Evolutionary conservation across 148 eudicot species (phyloP).

Genomic region (Rhododendron mucronatum): DNA sequence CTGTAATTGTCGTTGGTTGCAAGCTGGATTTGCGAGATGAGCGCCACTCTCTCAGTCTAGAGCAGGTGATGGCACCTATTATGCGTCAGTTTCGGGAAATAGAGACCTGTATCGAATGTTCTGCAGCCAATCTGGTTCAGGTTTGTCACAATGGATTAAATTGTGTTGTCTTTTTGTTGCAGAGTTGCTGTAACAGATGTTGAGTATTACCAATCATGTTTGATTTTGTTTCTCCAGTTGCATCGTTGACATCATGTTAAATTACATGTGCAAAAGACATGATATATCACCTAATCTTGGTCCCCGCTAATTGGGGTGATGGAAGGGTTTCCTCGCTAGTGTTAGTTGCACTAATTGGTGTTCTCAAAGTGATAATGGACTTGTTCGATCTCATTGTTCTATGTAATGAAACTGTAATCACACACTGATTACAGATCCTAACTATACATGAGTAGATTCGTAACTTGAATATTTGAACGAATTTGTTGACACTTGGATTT

Average conservation of each 20-base stretch:
- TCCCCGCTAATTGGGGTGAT: not conserved
- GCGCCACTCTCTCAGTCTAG: constrained; percentile 28
- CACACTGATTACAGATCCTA: not conserved
- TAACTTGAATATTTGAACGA: not conserved
- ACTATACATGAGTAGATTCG: not conserved
- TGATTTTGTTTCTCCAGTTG: not conserved
- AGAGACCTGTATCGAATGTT: constrained; percentile 66
- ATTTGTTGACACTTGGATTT: not conserved
- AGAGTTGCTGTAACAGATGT: not conserved
- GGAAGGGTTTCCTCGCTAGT: not conserved
- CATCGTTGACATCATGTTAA: not conserved
- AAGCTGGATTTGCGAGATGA: constrained; percentile 52
- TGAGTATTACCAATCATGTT: not conserved
- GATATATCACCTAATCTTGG: not conserved
- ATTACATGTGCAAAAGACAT: not conserved
- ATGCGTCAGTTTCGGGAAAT: constrained; percentile 63
- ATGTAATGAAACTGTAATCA: not conserved
- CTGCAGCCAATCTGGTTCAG: constrained; percentile 59
- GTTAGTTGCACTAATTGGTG: constrained; percentile 1
- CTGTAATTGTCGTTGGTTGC: constrained; percentile 60
- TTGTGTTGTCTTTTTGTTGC: constrained; percentile 1
- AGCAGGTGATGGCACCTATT: constrained; percentile 51
- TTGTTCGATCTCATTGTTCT: not conserved
- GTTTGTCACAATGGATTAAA: constrained; percentile 19
- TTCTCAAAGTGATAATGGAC: not conserved